Evolutionary conservation across 768 basidiomycete species (phyloP).

Genomic region (Tricholoma terreum): DNA sequence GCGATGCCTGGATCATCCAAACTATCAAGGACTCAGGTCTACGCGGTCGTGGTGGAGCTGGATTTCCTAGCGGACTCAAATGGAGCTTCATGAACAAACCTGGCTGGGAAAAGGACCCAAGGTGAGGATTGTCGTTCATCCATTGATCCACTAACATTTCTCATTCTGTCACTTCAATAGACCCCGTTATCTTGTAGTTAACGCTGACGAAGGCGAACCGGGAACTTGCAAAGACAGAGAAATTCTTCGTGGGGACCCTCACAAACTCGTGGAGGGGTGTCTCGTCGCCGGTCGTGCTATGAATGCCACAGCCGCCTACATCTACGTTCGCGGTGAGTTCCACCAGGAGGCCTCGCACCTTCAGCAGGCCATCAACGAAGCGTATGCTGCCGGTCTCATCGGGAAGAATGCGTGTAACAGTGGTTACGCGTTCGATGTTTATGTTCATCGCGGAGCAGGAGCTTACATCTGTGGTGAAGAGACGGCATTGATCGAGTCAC

Average conservation of each 20-base stretch:
- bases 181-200: slow-evolving; percentile 94
- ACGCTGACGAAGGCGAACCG: slow-evolving; percentile 98
- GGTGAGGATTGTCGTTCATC: slow-evolving; percentile 40
- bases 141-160: not conserved
- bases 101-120: slow-evolving; percentile 92
- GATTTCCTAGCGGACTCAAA: slow-evolving; percentile 94
- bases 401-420: slow-evolving; percentile 91
- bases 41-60: slow-evolving; percentile 93
- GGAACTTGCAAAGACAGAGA: slow-evolving; percentile 99
- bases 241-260: slow-evolving; percentile 95
- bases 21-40: slow-evolving; percentile 95
- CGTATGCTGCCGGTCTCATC: slow-evolving; percentile 84
- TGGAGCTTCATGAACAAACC: slow-evolving; percentile 99
- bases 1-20: slow-evolving; percentile 96
- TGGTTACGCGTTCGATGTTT: slow-evolving; percentile 95
- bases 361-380: slow-evolving; percentile 93
- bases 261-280: slow-evolving; percentile 97
- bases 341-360: slow-evolving; percentile 92
- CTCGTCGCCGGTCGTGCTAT: slow-evolving; percentile 94
- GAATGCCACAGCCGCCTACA: slow-evolving; percentile 99
- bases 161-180: slow-evolving; percentile 33
- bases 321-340: slow-evolving; percentile 99
- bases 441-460: slow-evolving; percentile 96
- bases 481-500: slow-evolving; percentile 93
- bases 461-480: slow-evolving; percentile 99